phyloP scores from a whole-genome alignment of 805 yeast species.

The Debaryomyces hansenii region DNA sequence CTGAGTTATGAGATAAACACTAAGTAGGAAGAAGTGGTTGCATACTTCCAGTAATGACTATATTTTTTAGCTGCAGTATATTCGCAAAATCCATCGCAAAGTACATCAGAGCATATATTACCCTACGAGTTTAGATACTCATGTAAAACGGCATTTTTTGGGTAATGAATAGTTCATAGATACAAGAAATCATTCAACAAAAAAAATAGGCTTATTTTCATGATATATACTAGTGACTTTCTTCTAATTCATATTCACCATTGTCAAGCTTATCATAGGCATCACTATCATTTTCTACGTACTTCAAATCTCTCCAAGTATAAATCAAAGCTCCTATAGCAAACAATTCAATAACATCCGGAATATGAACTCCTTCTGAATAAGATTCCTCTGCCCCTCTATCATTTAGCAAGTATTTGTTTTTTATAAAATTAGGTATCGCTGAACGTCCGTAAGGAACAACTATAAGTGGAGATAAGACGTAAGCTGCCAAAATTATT shows the following conservation, averaged over 20 bases:
- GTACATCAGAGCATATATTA: too few relatives aligned
- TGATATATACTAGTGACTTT: neutral
- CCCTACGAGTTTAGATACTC: too few relatives aligned
- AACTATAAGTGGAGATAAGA: neutral
- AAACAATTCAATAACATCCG: slow-evolving; percentile 2
- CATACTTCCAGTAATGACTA: too few relatives aligned
- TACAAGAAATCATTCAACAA: too few relatives aligned
- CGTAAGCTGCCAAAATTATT: too few relatives aligned
- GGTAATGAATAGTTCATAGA: too few relatives aligned
- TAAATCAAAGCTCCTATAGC: neutral
- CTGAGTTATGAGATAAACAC: too few relatives aligned
- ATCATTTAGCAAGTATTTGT: neutral
- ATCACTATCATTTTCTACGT: slow-evolving; percentile 1
- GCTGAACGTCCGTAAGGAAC: neutral
- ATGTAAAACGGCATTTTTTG: too few relatives aligned
- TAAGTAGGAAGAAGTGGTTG: too few relatives aligned
- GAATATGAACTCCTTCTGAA: neutral
- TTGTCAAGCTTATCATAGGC: neutral
- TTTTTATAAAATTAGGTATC: neutral
- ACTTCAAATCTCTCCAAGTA: slow-evolving; percentile 4
- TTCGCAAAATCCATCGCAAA: too few relatives aligned
- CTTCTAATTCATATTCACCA: neutral
- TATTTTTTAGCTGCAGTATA: too few relatives aligned
- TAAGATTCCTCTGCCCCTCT: neutral
- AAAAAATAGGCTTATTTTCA: too few relatives aligned